Evolutionary conservation across 306 rosid species (phyloP).

Genomic region (Argentina anserina): DNA sequence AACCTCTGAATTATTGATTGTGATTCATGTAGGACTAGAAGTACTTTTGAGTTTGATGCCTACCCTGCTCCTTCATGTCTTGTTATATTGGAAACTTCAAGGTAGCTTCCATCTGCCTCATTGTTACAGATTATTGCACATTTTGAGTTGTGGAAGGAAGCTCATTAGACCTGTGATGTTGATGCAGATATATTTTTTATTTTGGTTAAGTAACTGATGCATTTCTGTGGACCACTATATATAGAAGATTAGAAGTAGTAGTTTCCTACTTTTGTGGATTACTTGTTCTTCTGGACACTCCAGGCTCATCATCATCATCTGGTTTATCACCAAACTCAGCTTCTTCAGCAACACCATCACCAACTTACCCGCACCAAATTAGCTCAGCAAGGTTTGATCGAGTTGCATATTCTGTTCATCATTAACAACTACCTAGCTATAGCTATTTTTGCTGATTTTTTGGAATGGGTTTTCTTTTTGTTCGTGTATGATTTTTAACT

Average conservation of each 20-base stretch:
- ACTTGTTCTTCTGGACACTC: constrained; percentile 7
- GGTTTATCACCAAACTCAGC: neutral
- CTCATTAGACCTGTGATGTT: neutral
- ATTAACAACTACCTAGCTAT: neutral
- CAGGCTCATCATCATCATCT: neutral
- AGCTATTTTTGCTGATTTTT: neutral
- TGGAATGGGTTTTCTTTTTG: neutral
- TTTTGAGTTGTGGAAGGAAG: neutral
- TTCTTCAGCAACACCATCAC: constrained; percentile 1
- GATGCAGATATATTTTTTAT: neutral
- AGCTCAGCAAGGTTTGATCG: constrained; percentile 2
- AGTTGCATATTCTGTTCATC: neutral
- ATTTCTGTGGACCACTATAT: neutral
- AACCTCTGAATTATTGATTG: neutral
- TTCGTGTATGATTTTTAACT: neutral
- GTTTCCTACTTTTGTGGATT: neutral
- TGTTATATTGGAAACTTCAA: neutral
- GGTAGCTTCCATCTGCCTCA: neutral
- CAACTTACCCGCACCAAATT: neutral
- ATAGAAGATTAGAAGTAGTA: neutral
- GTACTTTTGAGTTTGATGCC: neutral
- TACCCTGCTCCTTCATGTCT: neutral
- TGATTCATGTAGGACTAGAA: neutral
- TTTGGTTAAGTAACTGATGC: neutral
- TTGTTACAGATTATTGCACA: neutral